Conservation (phyloP, 257 asterid genomes). For the Thymus quinquecostatus region DNA sequence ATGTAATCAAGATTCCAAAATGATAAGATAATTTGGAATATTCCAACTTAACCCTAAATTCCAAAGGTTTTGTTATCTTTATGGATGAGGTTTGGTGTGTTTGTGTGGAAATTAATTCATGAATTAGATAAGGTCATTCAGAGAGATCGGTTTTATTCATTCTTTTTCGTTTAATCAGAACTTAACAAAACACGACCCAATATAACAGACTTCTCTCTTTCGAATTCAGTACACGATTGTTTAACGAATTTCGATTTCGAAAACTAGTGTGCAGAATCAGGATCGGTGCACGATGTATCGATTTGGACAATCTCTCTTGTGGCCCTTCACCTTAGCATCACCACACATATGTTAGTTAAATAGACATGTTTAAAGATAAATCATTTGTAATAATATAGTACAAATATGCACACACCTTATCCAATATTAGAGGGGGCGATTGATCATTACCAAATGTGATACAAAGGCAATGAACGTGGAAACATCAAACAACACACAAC, state of each 20-base stretch:
- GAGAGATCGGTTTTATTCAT: not conserved
- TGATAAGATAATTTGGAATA: conserved; percentile 12
- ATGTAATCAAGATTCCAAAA: not conserved
- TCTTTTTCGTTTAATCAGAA: too few species aligned
- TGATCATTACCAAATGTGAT: conserved; percentile 6
- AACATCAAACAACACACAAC: not conserved
- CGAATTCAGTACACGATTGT: too few species aligned
- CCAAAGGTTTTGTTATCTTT: not conserved
- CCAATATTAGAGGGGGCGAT: not conserved
- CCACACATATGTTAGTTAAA: not conserved
- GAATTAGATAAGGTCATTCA: not conserved
- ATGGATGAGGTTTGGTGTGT: not conserved
- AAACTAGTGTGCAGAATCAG: too few species aligned
- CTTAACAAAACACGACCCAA: too few species aligned
- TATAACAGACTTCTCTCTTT: too few species aligned
- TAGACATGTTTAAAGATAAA: not conserved
- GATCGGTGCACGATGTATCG: not conserved
- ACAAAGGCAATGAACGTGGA: conserved; percentile 2
- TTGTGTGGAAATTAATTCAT: not conserved
- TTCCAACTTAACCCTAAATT: not conserved
- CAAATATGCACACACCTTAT: not conserved
- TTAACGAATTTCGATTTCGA: too few species aligned
- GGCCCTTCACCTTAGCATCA: not conserved
- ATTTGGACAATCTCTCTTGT: not conserved
- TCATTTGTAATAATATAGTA: too few species aligned